These are phyloP conservation scores for Ceratobasidium sp. DNA, from an alignment of 1,284 basidiomycete genomes.

Conservation along the genomic window DNA sequence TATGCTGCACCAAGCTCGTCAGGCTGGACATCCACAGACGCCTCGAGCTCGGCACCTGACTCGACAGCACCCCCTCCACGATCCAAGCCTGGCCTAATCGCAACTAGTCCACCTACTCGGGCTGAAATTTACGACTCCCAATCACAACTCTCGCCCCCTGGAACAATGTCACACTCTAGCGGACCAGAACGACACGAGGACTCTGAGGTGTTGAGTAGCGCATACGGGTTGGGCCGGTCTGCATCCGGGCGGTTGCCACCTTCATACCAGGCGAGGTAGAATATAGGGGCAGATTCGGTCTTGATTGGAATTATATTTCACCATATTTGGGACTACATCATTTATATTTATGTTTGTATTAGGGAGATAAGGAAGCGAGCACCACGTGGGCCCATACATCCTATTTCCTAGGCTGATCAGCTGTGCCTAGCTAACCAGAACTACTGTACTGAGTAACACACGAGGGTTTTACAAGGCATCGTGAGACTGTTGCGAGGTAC, in stretches of 20 bases:
- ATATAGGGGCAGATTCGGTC: too few species aligned
- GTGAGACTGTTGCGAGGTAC: too few species aligned
- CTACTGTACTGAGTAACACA: not conserved
- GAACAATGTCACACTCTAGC: not conserved
- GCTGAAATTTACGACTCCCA: not conserved
- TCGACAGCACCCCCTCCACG: not conserved
- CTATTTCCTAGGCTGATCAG: not conserved
- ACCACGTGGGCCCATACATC: not conserved
- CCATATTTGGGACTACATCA: too few species aligned
- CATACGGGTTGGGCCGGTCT: conserved; percentile 4
- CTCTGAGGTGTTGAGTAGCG: conserved; percentile 13
- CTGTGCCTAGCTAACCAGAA: too few species aligned
- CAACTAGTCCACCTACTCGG: not conserved
- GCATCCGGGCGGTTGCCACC: conserved; percentile 22
- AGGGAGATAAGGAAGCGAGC: not conserved
- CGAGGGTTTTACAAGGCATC: too few species aligned
- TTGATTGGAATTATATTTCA: too few species aligned
- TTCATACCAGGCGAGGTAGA: conserved; percentile 9
- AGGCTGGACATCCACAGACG: not conserved
- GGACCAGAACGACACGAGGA: conserved; percentile 28
- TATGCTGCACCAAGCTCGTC: not conserved
- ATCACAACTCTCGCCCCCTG: not conserved
- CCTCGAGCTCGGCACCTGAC: not conserved
- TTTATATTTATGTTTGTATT: too few species aligned
- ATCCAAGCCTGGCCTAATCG: conserved; percentile 1